Evolutionary conservation across 257 asterid genomes (phyloP).

Genomic region (Phtheirospermum japonicum): DNA sequence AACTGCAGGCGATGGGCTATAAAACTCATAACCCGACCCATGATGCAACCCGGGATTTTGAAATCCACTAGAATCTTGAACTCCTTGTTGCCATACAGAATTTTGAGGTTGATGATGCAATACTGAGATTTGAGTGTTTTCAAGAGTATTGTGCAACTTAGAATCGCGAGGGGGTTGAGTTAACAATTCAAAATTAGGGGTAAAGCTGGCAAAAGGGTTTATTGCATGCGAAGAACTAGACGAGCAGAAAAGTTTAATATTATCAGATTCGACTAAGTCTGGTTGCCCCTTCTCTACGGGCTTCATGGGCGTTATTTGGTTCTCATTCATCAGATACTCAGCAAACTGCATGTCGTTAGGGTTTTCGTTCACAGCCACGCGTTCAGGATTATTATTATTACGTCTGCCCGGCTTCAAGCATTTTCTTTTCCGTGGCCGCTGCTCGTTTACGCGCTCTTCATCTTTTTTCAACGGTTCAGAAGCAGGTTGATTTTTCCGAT

Average conservation of each 20-base stretch:
- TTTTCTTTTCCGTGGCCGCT: constrained; percentile 37
- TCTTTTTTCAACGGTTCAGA: constrained; percentile 32
- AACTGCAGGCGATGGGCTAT: constrained; percentile 34
- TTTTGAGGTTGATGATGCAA: constrained; percentile 32
- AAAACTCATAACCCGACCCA: constrained; percentile 35
- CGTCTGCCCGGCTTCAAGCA: constrained; percentile 31
- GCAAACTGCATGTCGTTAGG: constrained; percentile 22
- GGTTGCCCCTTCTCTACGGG: constrained; percentile 35
- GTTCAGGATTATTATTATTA: constrained; percentile 31
- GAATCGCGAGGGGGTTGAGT: constrained; percentile 31
- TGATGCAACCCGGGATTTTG: constrained; percentile 36
- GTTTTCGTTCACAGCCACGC: constrained; percentile 35
- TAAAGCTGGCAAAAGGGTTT: constrained; percentile 19
- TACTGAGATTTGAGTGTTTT: constrained; percentile 27
- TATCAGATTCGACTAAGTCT: constrained; percentile 34
- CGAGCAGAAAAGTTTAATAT: constrained; percentile 33
- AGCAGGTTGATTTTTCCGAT: constrained; percentile 36
- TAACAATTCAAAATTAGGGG: constrained; percentile 27
- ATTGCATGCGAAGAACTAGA: constrained; percentile 36
- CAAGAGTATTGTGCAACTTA: constrained; percentile 25
- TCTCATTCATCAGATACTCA: constrained; percentile 31
- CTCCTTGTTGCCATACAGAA: constrained; percentile 34
- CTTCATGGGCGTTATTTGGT: constrained; percentile 26
- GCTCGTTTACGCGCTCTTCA: constrained; percentile 31
- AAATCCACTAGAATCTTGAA: constrained; percentile 35